Percentiles rank a stretch among this genome's conserved stretches.
Conservation (phyloP, 345 rosid genomes). For the Eutrema yunnanense region DNA sequence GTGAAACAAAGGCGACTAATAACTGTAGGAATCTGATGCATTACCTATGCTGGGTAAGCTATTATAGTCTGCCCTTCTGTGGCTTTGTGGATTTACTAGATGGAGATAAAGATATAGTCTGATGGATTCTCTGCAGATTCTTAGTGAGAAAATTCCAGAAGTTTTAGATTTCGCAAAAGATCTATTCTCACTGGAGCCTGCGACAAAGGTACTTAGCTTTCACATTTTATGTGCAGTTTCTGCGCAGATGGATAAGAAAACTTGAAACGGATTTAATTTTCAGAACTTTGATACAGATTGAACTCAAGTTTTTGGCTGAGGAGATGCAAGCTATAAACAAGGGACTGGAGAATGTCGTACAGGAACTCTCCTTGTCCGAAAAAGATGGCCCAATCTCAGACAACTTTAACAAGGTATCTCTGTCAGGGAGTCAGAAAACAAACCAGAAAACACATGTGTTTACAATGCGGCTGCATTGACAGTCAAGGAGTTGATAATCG, state of each 20-base stretch:
- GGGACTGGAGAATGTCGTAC: conserved; percentile 87
- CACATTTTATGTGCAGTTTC: background rate
- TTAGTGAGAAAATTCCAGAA: conserved; percentile 78
- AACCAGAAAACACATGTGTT: background rate
- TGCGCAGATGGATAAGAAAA: background rate
- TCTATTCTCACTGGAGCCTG: conserved; percentile 57
- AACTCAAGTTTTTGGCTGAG: conserved; percentile 88
- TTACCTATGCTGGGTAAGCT: conserved; percentile 84
- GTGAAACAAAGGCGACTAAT: conserved; percentile 82
- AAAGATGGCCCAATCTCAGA: conserved; percentile 80
- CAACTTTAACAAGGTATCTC: conserved; percentile 56
- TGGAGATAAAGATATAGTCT: background rate
- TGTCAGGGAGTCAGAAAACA: background rate
- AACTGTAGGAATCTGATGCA: conserved; percentile 94
- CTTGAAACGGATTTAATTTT: background rate
- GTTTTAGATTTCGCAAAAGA: conserved; percentile 74
- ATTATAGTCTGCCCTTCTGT: background rate
- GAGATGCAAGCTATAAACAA: conserved; percentile 98
- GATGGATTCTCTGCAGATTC: conserved; percentile 51
- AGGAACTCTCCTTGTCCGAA: conserved; percentile 77
- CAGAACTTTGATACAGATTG: conserved; percentile 48
- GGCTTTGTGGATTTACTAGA: background rate
- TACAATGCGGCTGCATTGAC: background rate
- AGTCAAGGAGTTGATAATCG: background rate
- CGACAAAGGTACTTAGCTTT: conserved; percentile 54